Conservation (phyloP, 345 rosid species). For the Triadica sebifera region DNA sequence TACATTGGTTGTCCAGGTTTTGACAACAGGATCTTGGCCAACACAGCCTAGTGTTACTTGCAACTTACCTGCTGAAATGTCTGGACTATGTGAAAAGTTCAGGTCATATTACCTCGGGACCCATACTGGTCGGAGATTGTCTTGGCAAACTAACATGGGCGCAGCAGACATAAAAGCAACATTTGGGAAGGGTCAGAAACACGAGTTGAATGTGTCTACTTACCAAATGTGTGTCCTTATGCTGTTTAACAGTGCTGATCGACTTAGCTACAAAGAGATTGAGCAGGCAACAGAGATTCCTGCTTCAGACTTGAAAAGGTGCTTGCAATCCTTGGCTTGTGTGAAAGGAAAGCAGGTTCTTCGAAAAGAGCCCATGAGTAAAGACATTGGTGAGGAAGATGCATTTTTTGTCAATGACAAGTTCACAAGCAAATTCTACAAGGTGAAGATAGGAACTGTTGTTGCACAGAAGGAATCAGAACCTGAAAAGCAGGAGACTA, state of each 20-base stretch:
- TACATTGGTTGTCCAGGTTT: conserved; percentile 84
- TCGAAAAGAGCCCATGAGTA: conserved; percentile 97
- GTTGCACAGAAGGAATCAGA: conserved; percentile 98
- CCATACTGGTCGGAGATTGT: conserved; percentile 86
- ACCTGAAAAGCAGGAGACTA: conserved; percentile 96
- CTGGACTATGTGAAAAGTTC: conserved; percentile 87
- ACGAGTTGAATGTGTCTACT: conserved; percentile 93
- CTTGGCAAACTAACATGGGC: conserved; percentile 99
- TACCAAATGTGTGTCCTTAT: conserved; percentile 98
- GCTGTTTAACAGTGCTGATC: conserved; percentile 78
- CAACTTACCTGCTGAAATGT: conserved; percentile 88
- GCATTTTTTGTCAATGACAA: conserved; percentile 79
- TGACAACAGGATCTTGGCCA: conserved; percentile 98
- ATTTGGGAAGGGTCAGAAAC: conserved; percentile 97
- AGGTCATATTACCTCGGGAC: conserved; percentile 92
- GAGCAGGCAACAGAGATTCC: conserved; percentile 95
- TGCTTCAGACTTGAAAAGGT: conserved; percentile 78
- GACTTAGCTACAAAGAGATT: conserved; percentile 84
- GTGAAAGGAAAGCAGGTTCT: conserved; percentile 91
- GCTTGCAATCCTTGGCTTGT: conserved; percentile 90
- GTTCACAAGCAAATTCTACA: conserved; percentile 87
- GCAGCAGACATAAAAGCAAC: conserved; percentile 86
- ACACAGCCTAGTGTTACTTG: conserved; percentile 80
- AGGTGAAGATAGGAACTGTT: conserved; percentile 98
- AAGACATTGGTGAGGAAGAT: conserved; percentile 90